A percentile compares a stretch with the other conserved stretches of the same genome.
phyloP scores from a whole-genome alignment of 2,329 filamentous ascomycete genomes.

The Cladophialophora yegresii region DNA sequence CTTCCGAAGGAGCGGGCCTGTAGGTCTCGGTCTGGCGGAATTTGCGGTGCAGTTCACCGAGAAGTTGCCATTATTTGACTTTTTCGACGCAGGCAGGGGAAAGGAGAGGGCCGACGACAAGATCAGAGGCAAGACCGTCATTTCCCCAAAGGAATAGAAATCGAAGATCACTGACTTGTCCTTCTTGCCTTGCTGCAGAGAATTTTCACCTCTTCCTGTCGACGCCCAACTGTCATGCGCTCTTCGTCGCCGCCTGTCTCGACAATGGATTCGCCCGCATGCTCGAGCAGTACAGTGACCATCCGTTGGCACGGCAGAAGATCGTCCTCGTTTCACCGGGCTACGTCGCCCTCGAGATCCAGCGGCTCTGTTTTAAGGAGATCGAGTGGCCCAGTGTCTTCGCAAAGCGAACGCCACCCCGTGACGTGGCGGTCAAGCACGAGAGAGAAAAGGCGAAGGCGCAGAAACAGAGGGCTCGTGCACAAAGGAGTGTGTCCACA shows the following conservation, averaged over 20 bases:
- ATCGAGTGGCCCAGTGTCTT: slow-evolving; percentile 25
- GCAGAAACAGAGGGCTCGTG: slow-evolving; percentile 3
- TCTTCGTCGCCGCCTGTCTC: slow-evolving; percentile 34
- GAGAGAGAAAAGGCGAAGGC: slow-evolving; percentile 11
- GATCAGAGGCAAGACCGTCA: slow-evolving; percentile 29
- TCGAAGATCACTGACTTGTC: neutral
- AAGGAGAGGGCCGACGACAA: slow-evolving; percentile 37
- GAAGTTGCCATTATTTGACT: slow-evolving; percentile 34
- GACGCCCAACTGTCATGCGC: slow-evolving; percentile 32
- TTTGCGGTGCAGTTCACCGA: slow-evolving; percentile 33
- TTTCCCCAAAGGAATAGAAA: neutral
- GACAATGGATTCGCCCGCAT: slow-evolving; percentile 36
- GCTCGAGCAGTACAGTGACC: slow-evolving; percentile 33
- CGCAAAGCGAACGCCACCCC: slow-evolving; percentile 2
- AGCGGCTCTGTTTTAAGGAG: slow-evolving; percentile 14
- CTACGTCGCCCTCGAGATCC: slow-evolving; percentile 28
- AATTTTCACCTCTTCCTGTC: slow-evolving; percentile 34
- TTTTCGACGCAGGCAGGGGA: slow-evolving; percentile 32
- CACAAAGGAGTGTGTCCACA: slow-evolving; percentile 5
- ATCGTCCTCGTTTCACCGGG: slow-evolving; percentile 33
- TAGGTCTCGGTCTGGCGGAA: slow-evolving; percentile 12
- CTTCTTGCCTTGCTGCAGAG: slow-evolving; percentile 19
- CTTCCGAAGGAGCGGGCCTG: slow-evolving; percentile 4
- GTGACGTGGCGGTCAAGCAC: slow-evolving; percentile 4
- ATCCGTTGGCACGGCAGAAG: slow-evolving; percentile 27